Conservation (phyloP, 306 rosid genomes). For the Dryas drummondii region DNA sequence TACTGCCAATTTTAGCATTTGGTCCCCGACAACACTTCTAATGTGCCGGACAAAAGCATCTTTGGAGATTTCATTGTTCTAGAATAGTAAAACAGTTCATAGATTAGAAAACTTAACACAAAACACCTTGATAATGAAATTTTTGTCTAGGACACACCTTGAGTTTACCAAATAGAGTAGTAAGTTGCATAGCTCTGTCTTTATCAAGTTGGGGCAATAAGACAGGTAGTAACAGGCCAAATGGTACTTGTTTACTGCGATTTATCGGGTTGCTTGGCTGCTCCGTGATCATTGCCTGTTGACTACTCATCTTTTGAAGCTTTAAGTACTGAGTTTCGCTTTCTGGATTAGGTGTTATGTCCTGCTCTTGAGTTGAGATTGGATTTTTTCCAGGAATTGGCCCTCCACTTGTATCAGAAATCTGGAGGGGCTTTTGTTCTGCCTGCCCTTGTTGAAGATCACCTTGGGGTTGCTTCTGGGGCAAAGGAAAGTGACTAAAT, state of each 20-base stretch:
- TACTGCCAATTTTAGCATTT: constrained; percentile 81
- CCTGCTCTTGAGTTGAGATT: constrained; percentile 35
- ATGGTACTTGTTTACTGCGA: constrained; percentile 73
- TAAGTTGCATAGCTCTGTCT: constrained; percentile 85
- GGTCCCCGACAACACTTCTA: constrained; percentile 83
- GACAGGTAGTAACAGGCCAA: constrained; percentile 73
- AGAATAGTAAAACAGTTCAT: constrained; percentile 27
- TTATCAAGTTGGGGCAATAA: constrained; percentile 79
- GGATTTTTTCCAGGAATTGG: constrained; percentile 53
- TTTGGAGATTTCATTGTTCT: constrained; percentile 83
- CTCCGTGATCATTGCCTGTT: constrained; percentile 66
- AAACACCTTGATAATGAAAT: constrained; percentile 15
- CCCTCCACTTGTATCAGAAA: constrained; percentile 47
- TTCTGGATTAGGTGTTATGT: constrained; percentile 44
- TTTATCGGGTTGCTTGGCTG: constrained; percentile 58
- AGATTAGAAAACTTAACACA: constrained; percentile 31
- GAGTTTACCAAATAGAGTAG: constrained; percentile 61
- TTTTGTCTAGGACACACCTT: constrained; percentile 49
- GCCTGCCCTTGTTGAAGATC: constrained; percentile 46
- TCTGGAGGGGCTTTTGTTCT: constrained; percentile 50
- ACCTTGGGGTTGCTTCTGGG: constrained; percentile 58
- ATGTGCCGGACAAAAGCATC: constrained; percentile 76
- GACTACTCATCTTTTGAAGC: constrained; percentile 92
- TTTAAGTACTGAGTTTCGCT: constrained; percentile 75
- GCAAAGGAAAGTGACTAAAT: constrained; percentile 33